phyloP scores from a whole-genome alignment of 2,329 filamentous ascomycete genomes.

The Fusarium nematophilum region DNA sequence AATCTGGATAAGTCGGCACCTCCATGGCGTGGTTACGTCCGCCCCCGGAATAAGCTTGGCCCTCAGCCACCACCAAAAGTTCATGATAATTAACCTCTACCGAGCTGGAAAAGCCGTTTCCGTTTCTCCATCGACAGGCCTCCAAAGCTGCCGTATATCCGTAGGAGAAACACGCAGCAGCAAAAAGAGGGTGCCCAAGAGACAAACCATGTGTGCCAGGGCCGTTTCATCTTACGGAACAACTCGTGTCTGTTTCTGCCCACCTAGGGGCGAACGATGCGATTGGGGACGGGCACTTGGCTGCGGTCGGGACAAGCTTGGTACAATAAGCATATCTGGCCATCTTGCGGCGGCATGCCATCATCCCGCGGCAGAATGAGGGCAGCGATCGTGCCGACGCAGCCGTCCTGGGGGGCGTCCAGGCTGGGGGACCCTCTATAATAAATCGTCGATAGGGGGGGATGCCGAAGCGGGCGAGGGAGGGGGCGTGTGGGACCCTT shows the following conservation, averaged over 20 bases:
- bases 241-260: too few species aligned
- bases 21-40: constrained; percentile 38
- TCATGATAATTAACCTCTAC: constrained; percentile 9
- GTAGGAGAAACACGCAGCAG: background rate
- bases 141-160: constrained; percentile 2
- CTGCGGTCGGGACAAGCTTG: constrained; percentile 4
- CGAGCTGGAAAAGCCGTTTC: background rate
- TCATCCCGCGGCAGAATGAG: constrained; percentile 41
- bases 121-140: background rate
- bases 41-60: too few species aligned
- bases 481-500: constrained; percentile 24
- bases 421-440: constrained; percentile 12
- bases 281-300: background rate
- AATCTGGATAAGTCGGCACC: constrained; percentile 45
- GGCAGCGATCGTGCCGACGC: constrained; percentile 43
- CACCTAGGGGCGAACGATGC: background rate
- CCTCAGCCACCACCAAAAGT: constrained; percentile 33
- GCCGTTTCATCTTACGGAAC: too few species aligned
- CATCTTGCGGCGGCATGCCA: constrained; percentile 43
- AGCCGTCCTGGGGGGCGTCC: constrained; percentile 43
- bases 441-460: background rate
- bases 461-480: background rate
- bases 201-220: too few species aligned
- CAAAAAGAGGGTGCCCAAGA: background rate
- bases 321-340: constrained; percentile 46